Evolutionary conservation across 495 filamentous ascomycete species (phyloP), one percentile per base, ranked within the genome.

Genomic region (Podospora didyma): DNA sequence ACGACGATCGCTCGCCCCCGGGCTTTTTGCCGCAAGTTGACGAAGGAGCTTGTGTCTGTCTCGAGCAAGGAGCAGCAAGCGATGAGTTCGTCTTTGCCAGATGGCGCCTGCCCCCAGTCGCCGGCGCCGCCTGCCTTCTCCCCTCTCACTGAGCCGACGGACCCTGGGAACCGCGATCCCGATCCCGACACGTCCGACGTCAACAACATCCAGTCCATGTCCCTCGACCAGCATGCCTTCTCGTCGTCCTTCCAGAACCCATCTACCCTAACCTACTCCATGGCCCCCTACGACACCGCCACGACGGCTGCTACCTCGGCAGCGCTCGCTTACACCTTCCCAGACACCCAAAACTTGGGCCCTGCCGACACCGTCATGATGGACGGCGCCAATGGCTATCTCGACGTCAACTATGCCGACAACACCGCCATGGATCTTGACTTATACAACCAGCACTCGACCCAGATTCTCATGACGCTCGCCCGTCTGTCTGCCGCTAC

Each of bases 11-110:
- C 37, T 17, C 45, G n/a, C 45, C 45, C 22, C 47, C 50, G 42
- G 26, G 44, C 54, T 56, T 58, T 57, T 51, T 48, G 46, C 56
- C 58, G 44, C 46, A 31, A 31, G 26, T 49, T 60, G 69, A 65
- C 69, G 67, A 67, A 71, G 69, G 69, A 71, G 69, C 69, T 69
- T 69, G 67, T 62, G 4, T 31, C 26, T 69, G 67, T 62, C 22
- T 4, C 12, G 50, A 14, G 20, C 35, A 56, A 42, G 14, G 49
- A n/a, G 19, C 35, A 57, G 42, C 67, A 67, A 69, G 69, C 69
- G 64, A 71, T 71, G 69, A 71, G 49, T 68, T 71, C 64, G 69
- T 71, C 69, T 31, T 52, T 56, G 48, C 59, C 56, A 46, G 60
- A 66, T 39, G 58, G 58, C 56, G 56, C 49, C 56, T 57, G 48